Conservation (phyloP, 2,329 filamentous ascomycete genomes). For the Lasiodiplodia theobromae region DNA sequence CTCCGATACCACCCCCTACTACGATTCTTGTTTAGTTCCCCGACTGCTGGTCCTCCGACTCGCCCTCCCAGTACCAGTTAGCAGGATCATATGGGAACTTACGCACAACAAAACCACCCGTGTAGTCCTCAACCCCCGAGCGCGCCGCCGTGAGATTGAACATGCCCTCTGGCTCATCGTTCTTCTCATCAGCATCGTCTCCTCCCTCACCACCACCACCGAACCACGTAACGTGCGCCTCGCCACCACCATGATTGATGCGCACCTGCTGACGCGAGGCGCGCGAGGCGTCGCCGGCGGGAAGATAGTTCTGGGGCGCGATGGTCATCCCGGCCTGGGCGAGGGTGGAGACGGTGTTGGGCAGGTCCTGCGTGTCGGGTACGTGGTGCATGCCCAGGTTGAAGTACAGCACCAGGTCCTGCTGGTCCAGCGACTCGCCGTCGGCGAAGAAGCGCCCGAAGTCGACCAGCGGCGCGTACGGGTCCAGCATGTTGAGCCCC, state of each 20-base stretch:
- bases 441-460: constrained; percentile 59
- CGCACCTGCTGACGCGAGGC: constrained; percentile 50
- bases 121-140: not conserved
- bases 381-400: constrained; percentile 62
- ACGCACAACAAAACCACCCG: constrained; percentile 43
- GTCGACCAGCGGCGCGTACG: constrained; percentile 57
- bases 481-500: constrained; percentile 55
- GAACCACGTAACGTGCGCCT: constrained; percentile 41
- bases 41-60: not conserved
- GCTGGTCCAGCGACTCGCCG: constrained; percentile 51
- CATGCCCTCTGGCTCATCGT: not conserved
- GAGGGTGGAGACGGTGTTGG: constrained; percentile 61
- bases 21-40: not conserved
- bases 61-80: constrained; percentile 4
- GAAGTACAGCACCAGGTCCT: constrained; percentile 56
- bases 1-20: not conserved
- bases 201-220: constrained; percentile 31
- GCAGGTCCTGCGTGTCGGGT: constrained; percentile 51
- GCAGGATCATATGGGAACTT: constrained; percentile 41
- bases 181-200: not conserved
- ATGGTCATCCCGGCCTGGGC: constrained; percentile 54
- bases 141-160: not conserved
- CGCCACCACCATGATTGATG: constrained; percentile 46
- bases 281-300: constrained; percentile 43
- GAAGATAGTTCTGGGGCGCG: constrained; percentile 53